Conservation (phyloP, 2,329 filamentous ascomycete genomes). For the Trichoderma breve region DNA sequence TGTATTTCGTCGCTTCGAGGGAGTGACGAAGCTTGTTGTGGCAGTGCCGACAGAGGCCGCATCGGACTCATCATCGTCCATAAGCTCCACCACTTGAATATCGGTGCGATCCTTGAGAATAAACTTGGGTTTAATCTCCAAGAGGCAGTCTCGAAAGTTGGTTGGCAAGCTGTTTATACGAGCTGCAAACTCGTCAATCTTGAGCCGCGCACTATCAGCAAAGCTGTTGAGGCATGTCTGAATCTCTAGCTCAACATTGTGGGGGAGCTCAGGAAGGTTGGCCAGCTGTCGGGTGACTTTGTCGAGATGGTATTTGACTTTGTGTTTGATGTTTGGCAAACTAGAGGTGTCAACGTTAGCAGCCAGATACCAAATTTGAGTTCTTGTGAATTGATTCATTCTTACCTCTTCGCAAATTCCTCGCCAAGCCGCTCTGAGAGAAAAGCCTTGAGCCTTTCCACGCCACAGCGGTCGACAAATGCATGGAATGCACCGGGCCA, state of each 20-base stretch:
- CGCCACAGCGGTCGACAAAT: conserved; percentile 51
- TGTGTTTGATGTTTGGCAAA: conserved; percentile 54
- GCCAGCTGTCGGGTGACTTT: conserved; percentile 55
- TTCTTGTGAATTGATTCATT: background rate
- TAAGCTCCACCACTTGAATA: conserved; percentile 38
- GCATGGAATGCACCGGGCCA: conserved; percentile 51
- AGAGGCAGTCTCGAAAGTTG: conserved; percentile 49
- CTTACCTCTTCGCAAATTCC: conserved; percentile 52
- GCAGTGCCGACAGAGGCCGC: conserved; percentile 27
- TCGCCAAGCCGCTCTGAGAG: conserved; percentile 53
- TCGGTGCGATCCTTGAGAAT: conserved; percentile 41
- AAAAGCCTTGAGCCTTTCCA: conserved; percentile 52
- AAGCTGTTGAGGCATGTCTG: conserved; percentile 59
- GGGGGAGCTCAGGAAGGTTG: conserved; percentile 63
- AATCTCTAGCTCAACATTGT: conserved; percentile 66
- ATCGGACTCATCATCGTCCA: conserved; percentile 39
- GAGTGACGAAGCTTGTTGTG: conserved; percentile 27
- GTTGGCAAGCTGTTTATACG: conserved; percentile 47
- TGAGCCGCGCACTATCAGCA: conserved; percentile 50
- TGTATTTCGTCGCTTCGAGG: conserved; percentile 32
- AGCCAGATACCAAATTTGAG: background rate
- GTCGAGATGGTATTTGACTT: conserved; percentile 48
- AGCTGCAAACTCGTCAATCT: conserved; percentile 47
- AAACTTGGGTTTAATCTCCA: conserved; percentile 48
- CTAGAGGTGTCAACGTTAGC: conserved; percentile 31